These are phyloP conservation scores for Lactarius pseudohatsudake DNA, from an alignment of 768 basidiomycete species.

Conservation along the genomic window DNA sequence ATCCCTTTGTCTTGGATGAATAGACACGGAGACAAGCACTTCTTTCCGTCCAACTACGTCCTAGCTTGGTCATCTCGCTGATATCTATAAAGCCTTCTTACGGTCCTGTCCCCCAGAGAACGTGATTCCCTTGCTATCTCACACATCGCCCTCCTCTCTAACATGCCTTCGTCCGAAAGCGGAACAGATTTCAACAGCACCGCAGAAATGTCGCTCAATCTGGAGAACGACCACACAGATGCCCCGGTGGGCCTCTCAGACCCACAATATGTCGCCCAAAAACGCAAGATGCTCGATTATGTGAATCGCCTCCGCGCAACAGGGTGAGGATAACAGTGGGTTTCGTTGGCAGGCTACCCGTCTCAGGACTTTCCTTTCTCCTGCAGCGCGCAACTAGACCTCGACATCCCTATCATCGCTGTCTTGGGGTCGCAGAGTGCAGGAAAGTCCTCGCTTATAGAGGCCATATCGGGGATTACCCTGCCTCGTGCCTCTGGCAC, in stretches of 20 bases:
- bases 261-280: conserved; percentile 40
- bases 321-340: conserved; percentile 44
- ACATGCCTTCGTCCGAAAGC: background rate
- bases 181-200: background rate
- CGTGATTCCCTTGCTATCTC: background rate
- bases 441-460: conserved; percentile 76
- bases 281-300: conserved; percentile 55
- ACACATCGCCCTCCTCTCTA: background rate
- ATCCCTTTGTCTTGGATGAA: background rate
- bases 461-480: conserved; percentile 71
- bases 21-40: too few relatives aligned
- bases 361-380: background rate
- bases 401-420: conserved; percentile 71
- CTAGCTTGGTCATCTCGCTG: background rate
- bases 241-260: conserved; percentile 53
- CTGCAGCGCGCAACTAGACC: conserved; percentile 61
- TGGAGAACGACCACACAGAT: background rate
- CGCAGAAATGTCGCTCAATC: background rate
- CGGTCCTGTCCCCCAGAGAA: background rate
- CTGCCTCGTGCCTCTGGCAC: conserved; percentile 72
- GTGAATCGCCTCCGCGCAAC: conserved; percentile 61
- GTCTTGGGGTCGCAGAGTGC: conserved; percentile 74
- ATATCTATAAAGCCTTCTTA: background rate
- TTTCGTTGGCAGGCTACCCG: conserved; percentile 12
- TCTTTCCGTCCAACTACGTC: background rate